Conservation (phyloP, 371 early-diverging fungal species). For the Blastocladiella emersonii region DNA sequence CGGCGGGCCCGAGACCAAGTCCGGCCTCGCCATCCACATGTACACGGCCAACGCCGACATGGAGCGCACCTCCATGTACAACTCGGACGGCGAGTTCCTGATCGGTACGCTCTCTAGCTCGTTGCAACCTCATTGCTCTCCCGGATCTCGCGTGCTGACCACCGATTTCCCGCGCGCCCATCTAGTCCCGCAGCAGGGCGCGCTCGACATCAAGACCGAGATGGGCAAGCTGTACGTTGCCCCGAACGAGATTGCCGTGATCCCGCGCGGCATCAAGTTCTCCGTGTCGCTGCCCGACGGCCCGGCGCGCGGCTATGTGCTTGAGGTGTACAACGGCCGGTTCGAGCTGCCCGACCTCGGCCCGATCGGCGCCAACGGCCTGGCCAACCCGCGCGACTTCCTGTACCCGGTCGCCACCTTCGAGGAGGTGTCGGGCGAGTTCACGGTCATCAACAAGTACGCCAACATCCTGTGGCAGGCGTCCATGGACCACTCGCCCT, state of each 20-base stretch:
- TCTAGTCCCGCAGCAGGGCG: constrained; percentile 84
- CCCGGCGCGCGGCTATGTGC: constrained; percentile 43
- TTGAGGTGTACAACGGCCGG: constrained; percentile 74
- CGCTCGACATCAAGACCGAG: constrained; percentile 79
- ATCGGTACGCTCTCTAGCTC: constrained; percentile 42
- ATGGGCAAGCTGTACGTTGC: constrained; percentile 69
- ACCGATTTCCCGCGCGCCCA: neutral
- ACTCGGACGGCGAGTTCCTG: constrained; percentile 83
- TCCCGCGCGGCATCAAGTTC: constrained; percentile 82
- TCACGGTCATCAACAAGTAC: constrained; percentile 66
- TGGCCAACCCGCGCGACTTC: constrained; percentile 91
- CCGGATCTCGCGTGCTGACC: neutral
- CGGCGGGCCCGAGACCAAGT: constrained; percentile 62
- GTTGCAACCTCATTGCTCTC: neutral
- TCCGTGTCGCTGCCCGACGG: constrained; percentile 67
- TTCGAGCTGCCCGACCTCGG: constrained; percentile 92
- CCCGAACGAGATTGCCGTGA: constrained; percentile 85
- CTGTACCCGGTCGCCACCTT: constrained; percentile 70
- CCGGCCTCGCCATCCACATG: constrained; percentile 73
- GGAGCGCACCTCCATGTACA: constrained; percentile 64
- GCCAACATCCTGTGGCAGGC: constrained; percentile 54
- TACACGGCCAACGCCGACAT: constrained; percentile 66
- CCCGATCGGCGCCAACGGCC: constrained; percentile 90
- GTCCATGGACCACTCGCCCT: constrained; percentile 66
- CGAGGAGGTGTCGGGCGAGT: constrained; percentile 33